phyloP scores from a whole-genome alignment of 495 filamentous ascomycete genomes.

The Lentithecium fluviatile region DNA sequence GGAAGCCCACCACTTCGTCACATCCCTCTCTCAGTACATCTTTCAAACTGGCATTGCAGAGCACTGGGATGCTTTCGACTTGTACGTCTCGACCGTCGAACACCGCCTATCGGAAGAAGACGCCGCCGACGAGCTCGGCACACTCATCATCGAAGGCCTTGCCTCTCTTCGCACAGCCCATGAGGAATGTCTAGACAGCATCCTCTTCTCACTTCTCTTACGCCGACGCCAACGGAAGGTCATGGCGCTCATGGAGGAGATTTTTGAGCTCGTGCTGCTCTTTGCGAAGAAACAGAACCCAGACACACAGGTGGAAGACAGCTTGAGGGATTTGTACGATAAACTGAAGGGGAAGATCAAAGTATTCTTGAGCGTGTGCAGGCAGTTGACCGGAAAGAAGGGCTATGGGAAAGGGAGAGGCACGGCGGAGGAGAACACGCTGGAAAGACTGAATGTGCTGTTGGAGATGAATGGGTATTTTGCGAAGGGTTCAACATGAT shows the following conservation, averaged over 20 bases:
- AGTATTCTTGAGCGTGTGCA: conserved; percentile 65
- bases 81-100: conserved; percentile 64
- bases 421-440: conserved; percentile 46
- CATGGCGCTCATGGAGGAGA: conserved; percentile 71
- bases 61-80: conserved; percentile 69
- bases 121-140: conserved; percentile 43
- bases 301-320: conserved; percentile 37
- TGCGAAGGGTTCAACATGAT: neutral
- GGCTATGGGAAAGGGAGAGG: conserved; percentile 53
- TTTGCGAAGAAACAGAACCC: conserved; percentile 56
- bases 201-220: conserved; percentile 72
- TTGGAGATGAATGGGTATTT: conserved; percentile 61
- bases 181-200: conserved; percentile 72
- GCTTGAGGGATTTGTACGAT: conserved; percentile 56
- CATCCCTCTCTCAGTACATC: conserved; percentile 66
- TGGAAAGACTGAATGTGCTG: conserved; percentile 55
- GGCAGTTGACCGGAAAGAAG: conserved; percentile 59
- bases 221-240: conserved; percentile 67
- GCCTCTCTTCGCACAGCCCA: conserved; percentile 67
- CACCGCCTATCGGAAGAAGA: conserved; percentile 46
- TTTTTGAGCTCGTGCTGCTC: conserved; percentile 67
- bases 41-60: conserved; percentile 71
- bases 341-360: conserved; percentile 65
- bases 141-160: conserved; percentile 54
- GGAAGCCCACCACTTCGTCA: conserved; percentile 76